Percentiles rank a stretch among this genome's conserved stretches.
These are phyloP conservation scores for Leishmania mexicana DNA, from an alignment of 208 protist genomes.

Conservation along the genomic window DNA sequence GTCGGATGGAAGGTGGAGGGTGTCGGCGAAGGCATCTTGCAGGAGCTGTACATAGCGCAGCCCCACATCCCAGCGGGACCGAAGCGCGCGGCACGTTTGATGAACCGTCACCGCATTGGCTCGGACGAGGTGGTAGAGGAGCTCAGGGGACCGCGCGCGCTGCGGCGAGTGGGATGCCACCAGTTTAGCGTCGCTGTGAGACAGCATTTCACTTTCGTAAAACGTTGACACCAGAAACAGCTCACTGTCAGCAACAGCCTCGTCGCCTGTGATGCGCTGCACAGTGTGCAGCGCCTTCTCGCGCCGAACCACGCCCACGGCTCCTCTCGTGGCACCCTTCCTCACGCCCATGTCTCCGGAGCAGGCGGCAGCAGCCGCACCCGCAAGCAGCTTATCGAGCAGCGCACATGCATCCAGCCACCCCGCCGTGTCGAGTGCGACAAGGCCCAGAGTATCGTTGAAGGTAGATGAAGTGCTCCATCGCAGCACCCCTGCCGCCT, in stretches of 20 bases:
- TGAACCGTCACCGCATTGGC: slow-evolving; percentile 69
- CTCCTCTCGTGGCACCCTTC: neutral
- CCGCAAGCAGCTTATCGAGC: slow-evolving; percentile 37
- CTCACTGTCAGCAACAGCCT: neutral
- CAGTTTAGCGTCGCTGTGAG: neutral
- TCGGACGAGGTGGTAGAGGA: slow-evolving; percentile 14
- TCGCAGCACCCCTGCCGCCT: slow-evolving; percentile 12
- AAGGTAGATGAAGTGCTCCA: slow-evolving; percentile 55
- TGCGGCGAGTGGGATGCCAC: neutral
- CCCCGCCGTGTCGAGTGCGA: slow-evolving; percentile 27
- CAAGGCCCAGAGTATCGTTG: slow-evolving; percentile 62
- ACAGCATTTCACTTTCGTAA: neutral
- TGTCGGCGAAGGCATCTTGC: slow-evolving; percentile 25
- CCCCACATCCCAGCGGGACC: slow-evolving; percentile 11
- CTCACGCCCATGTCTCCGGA: neutral
- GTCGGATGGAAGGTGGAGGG: slow-evolving; percentile 28
- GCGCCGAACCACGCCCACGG: neutral
- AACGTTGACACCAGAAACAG: neutral
- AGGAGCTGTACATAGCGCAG: slow-evolving; percentile 44
- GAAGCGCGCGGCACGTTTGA: slow-evolving; percentile 52
- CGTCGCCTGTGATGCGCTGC: neutral
- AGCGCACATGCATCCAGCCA: slow-evolving; percentile 58
- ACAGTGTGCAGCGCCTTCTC: neutral
- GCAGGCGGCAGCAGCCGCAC: neutral
- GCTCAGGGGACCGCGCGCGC: neutral